phyloP scores from a whole-genome alignment of 2,329 filamentous ascomycete genomes.

The Fusarium foetens region DNA sequence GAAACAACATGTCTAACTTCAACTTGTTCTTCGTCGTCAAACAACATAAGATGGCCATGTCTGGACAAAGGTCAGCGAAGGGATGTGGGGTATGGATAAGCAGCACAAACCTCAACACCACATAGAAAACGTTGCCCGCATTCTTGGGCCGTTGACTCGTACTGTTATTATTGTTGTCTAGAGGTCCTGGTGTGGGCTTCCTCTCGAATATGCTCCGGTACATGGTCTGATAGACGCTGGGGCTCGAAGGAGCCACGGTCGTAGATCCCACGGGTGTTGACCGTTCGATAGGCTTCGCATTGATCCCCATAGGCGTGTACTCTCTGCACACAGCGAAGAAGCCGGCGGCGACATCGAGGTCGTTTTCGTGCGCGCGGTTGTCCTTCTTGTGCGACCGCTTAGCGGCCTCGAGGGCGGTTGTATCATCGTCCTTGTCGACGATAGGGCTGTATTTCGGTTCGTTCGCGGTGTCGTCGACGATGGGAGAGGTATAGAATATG shows the following conservation, averaged over 20 bases:
- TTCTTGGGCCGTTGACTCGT: constrained; percentile 67
- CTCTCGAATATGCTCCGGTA: constrained; percentile 95
- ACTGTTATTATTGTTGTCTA: constrained; percentile 60
- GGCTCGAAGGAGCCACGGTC: constrained; percentile 81
- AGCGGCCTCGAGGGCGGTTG: constrained; percentile 69
- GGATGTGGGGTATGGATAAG: neutral
- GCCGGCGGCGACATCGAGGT: constrained; percentile 83
- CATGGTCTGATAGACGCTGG: constrained; percentile 98
- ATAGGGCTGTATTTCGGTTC: constrained; percentile 52
- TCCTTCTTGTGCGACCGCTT: constrained; percentile 70
- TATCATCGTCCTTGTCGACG: constrained; percentile 71
- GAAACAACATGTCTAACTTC: constrained; percentile 97
- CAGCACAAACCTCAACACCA: constrained; percentile 74
- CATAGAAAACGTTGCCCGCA: constrained; percentile 91
- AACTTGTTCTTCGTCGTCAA: constrained; percentile 93
- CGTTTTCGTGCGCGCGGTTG: constrained; percentile 64
- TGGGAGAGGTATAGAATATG: constrained; percentile 74
- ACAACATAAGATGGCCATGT: constrained; percentile 96
- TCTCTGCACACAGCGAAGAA: constrained; percentile 97
- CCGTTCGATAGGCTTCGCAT: constrained; percentile 90
- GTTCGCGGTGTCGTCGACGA: constrained; percentile 54
- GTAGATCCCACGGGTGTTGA: constrained; percentile 80
- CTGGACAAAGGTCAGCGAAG: constrained; percentile 55
- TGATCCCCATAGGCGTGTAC: constrained; percentile 90
- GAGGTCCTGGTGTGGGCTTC: constrained; percentile 62